Evolutionary conservation across 2,329 filamentous ascomycete genomes (phyloP).

Genomic region (Alternaria atra): DNA sequence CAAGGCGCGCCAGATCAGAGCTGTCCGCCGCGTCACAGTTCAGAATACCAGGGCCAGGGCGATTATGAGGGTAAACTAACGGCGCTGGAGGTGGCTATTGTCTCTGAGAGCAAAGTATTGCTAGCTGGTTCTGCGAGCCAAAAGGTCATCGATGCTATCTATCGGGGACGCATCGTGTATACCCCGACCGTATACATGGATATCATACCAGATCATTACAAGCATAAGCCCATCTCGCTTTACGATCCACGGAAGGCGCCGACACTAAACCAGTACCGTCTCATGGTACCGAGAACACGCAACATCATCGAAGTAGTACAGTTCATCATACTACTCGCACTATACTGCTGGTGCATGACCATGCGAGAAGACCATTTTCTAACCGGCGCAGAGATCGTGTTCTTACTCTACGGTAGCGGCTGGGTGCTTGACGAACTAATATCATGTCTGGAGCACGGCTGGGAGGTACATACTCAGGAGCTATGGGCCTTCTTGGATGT

Average conservation of each 20-base stretch:
- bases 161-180: conserved; percentile 81
- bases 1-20: conserved; percentile 79
- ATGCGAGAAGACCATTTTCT: conserved; percentile 67
- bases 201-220: conserved; percentile 86
- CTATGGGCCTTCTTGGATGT: conserved; percentile 89
- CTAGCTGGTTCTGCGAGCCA: conserved; percentile 80
- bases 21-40: conserved; percentile 62
- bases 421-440: conserved; percentile 83
- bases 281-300: conserved; percentile 81
- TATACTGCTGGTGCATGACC: conserved; percentile 79
- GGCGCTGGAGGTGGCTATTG: conserved; percentile 82
- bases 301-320: conserved; percentile 79
- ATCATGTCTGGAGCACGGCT: conserved; percentile 77
- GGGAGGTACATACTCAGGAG: conserved; percentile 87
- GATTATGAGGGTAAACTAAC: conserved; percentile 71
- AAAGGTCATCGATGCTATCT: conserved; percentile 83
- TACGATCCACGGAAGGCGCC: conserved; percentile 81
- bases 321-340: conserved; percentile 72
- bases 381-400: conserved; percentile 69
- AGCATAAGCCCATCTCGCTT: conserved; percentile 80
- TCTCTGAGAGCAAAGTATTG: conserved; percentile 82
- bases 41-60: conserved; percentile 56
- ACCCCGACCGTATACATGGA: conserved; percentile 84
- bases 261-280: conserved; percentile 82
- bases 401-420: conserved; percentile 77